Evolutionary conservation across 1,284 basidiomycete species (phyloP), one percentile per base, ranked within the genome.

Genomic region (Schizopora paradoxa): DNA sequence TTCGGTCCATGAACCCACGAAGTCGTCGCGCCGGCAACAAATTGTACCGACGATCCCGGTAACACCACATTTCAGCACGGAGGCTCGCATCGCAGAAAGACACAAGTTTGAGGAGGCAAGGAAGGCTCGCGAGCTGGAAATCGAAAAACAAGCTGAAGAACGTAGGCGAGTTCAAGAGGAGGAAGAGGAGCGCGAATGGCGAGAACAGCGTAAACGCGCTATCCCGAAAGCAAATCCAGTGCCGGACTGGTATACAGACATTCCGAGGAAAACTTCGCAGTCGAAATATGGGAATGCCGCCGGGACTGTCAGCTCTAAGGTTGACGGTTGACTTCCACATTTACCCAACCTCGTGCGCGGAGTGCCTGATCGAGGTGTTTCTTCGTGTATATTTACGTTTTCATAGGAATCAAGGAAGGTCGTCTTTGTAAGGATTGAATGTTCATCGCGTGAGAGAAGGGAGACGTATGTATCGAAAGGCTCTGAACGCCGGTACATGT

Each of bases 181-280:
- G 54, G 68, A 76, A 56, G 79, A 83, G 60, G 73, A 76, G 58
- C 63, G 57, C 58, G 76, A 77, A 66, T 60, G 80, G 45, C 70
- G 58, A 60, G 78, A 76, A 61, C 52, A 79, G 55, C 65, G 84
- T 56, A 75, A 67, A 66, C 72, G 68, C 51, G 72, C 79, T 8
- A 66, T 86, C 38, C 78, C 79, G n/a, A 77, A 69, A 61, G 84
- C 83, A 43, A 71, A 86, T 61, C 74, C 75, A 55, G 70, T 87
- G 16, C 84, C 84, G 6, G 79, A 79, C 52, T 87, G 84, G 84
- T 87, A 87, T 57, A 75, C 70, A 52, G 67, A 74, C 39, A 73
- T 69, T 51, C 79, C 79, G 52, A 79, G 70, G 66, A 70, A 64
- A 22, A 13, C 33, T 28, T 28, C 43, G 35, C 22, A 27, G 40